These are phyloP conservation scores for Pestalotiopsis sp. DNA, from an alignment of 2,329 filamentous ascomycete genomes.

Conservation along the genomic window DNA sequence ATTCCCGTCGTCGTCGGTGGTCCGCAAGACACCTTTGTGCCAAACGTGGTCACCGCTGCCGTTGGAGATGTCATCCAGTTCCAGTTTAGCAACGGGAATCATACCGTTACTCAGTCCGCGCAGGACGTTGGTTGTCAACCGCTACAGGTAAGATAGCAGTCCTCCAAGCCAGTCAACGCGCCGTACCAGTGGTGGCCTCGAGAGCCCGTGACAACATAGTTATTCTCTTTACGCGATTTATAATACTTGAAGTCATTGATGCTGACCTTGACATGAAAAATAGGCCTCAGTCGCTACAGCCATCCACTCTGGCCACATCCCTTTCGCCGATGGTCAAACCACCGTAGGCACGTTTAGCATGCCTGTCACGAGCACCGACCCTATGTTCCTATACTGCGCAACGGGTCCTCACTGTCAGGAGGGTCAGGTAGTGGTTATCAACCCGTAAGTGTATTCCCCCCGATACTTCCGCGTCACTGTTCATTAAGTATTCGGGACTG, in stretches of 20 bases:
- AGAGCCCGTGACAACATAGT: neutral
- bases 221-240: neutral
- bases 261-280: neutral
- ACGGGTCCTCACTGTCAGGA: constrained; percentile 47
- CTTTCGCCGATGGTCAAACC: constrained; percentile 34
- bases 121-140: constrained; percentile 37
- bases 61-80: constrained; percentile 41
- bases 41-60: constrained; percentile 33
- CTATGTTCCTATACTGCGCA: constrained; percentile 53
- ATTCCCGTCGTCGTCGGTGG: constrained; percentile 38
- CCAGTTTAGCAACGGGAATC: constrained; percentile 43
- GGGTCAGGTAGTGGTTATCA: constrained; percentile 53
- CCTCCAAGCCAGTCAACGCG: neutral
- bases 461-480: neutral
- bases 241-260: neutral
- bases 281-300: constrained; percentile 27
- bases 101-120: constrained; percentile 42
- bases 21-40: constrained; percentile 36
- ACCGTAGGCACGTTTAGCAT: constrained; percentile 47
- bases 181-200: too few species aligned
- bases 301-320: constrained; percentile 42
- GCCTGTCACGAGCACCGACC: constrained; percentile 40
- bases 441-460: constrained; percentile 36
- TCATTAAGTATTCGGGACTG: constrained; percentile 7
- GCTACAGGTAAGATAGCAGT: constrained; percentile 25